Evolutionary conservation across 2,329 filamentous ascomycete genomes (phyloP), one percentile per base, ranked within the genome.

Genomic region (Cercospora janseana): DNA sequence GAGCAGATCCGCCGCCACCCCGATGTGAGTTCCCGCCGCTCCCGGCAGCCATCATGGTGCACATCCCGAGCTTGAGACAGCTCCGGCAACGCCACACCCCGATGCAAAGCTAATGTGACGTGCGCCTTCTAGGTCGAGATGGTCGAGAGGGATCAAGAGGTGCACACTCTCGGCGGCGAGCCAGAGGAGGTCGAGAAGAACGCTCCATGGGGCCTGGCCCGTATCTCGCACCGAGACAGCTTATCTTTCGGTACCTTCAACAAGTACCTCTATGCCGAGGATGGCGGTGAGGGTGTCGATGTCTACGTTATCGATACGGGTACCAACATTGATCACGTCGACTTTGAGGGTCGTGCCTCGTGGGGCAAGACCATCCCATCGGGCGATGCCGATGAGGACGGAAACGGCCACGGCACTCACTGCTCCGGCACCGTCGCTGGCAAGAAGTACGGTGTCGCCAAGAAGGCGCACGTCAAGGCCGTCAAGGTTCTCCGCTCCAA

Each of bases 231-330:
- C 79, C 88, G 93, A 63, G 79, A 93, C 60, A 79, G 80, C 58
- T 80, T 98, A 61, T 86, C 81, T 70, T 97, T 98, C 69, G 86
- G 87, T 63, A 91, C 83, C 71, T 97, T 93, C 78, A 97, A 96
- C 82, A 96, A 97, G 78, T 98, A 98, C 79, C 81, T 97, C 28
- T 98, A 93, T 72, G 81, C 90, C 50, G 79, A 81, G 49, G 86
- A 94, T 47, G 92, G 87, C 68, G 93, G 93, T 70, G 91, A 97
- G 79, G 94, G 93, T 70, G 93, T 98, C 62, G 93, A 98, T 73
- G 93, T 93, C 68, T 98, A 98, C 69, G 87, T 98, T 60, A 95
- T 98, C 67, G 93, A 98, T 76, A 98, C 93, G 49, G 94, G 93
- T 66, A 95, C 88, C 79, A 96, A 96, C 78, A 72, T 79, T 61